These are phyloP conservation scores for Leishmania arabica DNA, from an alignment of 208 protist genomes.

Conservation along the genomic window DNA sequence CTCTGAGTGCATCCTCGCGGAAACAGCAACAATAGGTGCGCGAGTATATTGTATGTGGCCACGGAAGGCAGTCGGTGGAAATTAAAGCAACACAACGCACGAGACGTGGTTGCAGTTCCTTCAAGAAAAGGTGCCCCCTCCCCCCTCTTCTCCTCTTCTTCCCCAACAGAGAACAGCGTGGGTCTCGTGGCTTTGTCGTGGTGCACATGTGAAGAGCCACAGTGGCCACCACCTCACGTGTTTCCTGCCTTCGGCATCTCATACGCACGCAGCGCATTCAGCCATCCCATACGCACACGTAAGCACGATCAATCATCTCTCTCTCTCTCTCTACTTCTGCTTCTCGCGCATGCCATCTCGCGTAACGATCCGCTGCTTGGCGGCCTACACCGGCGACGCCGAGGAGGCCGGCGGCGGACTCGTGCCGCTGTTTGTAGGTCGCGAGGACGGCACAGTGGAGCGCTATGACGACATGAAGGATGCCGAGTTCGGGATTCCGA, in stretches of 20 bases:
- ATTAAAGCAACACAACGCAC: neutral
- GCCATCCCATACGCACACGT: neutral
- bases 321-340: neutral
- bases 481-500: slow-evolving; percentile 53
- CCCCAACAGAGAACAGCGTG: too few relatives aligned
- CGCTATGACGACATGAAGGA: slow-evolving; percentile 62
- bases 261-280: neutral
- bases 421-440: slow-evolving; percentile 63
- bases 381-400: slow-evolving; percentile 41
- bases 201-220: neutral
- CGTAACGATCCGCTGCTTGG: slow-evolving; percentile 57
- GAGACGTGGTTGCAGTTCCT: neutral
- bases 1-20: slow-evolving; percentile 1
- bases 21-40: neutral
- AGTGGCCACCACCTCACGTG: neutral
- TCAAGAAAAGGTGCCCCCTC: neutral
- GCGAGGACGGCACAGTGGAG: slow-evolving; percentile 78
- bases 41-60: neutral
- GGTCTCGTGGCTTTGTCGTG: neutral
- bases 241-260: neutral
- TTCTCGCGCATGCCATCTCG: slow-evolving; percentile 23
- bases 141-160: neutral
- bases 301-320: neutral
- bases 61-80: neutral
- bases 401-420: slow-evolving; percentile 38